These are phyloP conservation scores for Pleoardoris graminearum DNA, from an alignment of 2,329 filamentous ascomycete species.

Conservation along the genomic window DNA sequence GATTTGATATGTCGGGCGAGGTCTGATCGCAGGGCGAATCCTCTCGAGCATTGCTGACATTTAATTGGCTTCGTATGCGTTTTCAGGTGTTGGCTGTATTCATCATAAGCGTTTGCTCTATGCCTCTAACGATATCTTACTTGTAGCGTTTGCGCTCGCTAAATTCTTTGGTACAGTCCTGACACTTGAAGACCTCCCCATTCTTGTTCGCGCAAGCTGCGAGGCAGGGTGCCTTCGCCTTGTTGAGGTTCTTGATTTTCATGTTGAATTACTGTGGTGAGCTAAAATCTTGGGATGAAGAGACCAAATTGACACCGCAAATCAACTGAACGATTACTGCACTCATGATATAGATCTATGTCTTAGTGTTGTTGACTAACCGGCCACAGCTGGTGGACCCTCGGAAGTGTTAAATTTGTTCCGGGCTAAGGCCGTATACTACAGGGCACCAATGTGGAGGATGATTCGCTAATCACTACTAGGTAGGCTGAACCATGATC, in stretches of 20 bases:
- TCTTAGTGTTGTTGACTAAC: too few species aligned
- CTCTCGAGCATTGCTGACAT: constrained; percentile 9
- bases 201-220: background rate
- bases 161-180: constrained; percentile 9
- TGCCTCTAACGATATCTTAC: background rate
- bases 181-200: constrained; percentile 5
- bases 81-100: constrained; percentile 13
- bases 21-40: constrained; percentile 12
- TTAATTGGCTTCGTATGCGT: constrained; percentile 15
- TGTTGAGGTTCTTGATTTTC: background rate
- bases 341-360: too few species aligned
- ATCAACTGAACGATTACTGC: too few species aligned
- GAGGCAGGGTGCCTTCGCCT: background rate
- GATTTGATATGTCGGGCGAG: constrained; percentile 10
- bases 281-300: too few species aligned
- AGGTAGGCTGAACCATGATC: background rate
- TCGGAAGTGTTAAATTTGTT: background rate
- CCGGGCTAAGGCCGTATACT: background rate
- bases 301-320: too few species aligned
- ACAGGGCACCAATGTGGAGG: background rate
- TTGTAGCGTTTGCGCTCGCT: constrained; percentile 7
- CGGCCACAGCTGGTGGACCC: too few species aligned
- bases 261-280: background rate
- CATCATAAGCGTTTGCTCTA: background rate
- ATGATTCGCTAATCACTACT: background rate